A percentile compares a stretch with the other conserved stretches of the same genome.
Evolutionary conservation across 345 rosid species (phyloP).

Genomic region (Diplotaxis tenuifolia): DNA sequence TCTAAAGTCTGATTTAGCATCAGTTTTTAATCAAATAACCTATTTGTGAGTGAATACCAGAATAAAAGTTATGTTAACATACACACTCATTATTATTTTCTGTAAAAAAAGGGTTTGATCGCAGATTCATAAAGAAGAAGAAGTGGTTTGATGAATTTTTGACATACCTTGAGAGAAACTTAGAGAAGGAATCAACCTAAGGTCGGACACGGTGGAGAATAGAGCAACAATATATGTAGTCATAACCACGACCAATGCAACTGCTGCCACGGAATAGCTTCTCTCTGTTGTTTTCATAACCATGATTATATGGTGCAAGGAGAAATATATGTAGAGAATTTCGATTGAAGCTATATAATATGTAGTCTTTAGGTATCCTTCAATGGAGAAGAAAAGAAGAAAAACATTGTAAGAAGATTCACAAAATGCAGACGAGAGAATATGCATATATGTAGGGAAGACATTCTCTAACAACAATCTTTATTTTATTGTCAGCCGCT

Average conservation of each 20-base stretch:
- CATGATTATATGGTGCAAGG: constrained; percentile 1
- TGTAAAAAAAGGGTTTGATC: not conserved
- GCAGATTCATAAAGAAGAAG: not conserved
- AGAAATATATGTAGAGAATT: not conserved
- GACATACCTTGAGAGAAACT: constrained; percentile 28
- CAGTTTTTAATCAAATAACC: not conserved
- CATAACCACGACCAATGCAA: constrained; percentile 10
- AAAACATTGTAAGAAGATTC: not conserved
- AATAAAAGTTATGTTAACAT: not conserved
- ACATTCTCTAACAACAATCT: not conserved
- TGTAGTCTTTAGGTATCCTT: not conserved
- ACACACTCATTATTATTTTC: too few relatives aligned
- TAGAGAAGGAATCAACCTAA: not conserved
- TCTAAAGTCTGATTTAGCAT: not conserved
- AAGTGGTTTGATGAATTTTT: not conserved
- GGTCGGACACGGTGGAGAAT: constrained; percentile 8
- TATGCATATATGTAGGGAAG: not conserved
- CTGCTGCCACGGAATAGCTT: not conserved
- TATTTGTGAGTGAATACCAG: not conserved
- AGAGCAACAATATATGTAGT: constrained; percentile 3
- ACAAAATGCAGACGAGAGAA: not conserved
- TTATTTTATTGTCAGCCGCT: not conserved
- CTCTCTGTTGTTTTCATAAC: not conserved
- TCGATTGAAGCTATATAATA: not conserved
- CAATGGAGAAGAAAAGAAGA: constrained; percentile 19